Evolutionary conservation across 2,329 filamentous ascomycete species (phyloP), one percentile per base, ranked within the genome.

Genomic region (Paradendryphiella salina): DNA sequence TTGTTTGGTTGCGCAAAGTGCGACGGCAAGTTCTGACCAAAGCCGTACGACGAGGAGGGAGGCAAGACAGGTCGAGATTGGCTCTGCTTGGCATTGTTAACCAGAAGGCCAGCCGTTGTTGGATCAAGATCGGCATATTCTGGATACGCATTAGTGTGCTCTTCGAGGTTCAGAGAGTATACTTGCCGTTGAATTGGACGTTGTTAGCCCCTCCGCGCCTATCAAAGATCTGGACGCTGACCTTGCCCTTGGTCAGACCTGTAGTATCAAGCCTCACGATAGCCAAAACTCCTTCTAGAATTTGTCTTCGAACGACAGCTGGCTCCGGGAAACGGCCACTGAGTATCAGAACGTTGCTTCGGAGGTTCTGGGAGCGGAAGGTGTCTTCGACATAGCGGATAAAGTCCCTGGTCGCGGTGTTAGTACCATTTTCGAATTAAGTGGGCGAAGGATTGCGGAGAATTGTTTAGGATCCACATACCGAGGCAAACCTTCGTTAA

Each of bases 71-170:
- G 59, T 37, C 64, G 65, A 5, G 58, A 54, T 13, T 76, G 65
- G 18, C 69, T 77, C 56, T 79, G 74, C 70, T 89, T 92, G 43
- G 86, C 83, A 51, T 90, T 84, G 34, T 87, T 72, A 50, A 96
- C 88, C 13, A 97, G 83, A 61, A 95, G 89, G 13, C 88, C 89
- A 3, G 89, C 90, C 37, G 91, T 85, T 5, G 78, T 73, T 0
- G 91, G 88, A 29, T 95, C 88, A 2, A 96, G 80, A 61, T 92
- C 86, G 50, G 88, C 83, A 70, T 97, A 97, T 69, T 95, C 88
- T 83, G 49, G 7, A 36, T 8, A 38, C 20, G 23, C 31, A 17
- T 71, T 52, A 72, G 65, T 46, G 53, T 31, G 15, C 5, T 11
- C 29, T n/a, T 37, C 29, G 33, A 32, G 15, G n/a, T 18, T 29